phyloP scores from a whole-genome alignment of 768 basidiomycete genomes.

The Podaxis sp. region DNA sequence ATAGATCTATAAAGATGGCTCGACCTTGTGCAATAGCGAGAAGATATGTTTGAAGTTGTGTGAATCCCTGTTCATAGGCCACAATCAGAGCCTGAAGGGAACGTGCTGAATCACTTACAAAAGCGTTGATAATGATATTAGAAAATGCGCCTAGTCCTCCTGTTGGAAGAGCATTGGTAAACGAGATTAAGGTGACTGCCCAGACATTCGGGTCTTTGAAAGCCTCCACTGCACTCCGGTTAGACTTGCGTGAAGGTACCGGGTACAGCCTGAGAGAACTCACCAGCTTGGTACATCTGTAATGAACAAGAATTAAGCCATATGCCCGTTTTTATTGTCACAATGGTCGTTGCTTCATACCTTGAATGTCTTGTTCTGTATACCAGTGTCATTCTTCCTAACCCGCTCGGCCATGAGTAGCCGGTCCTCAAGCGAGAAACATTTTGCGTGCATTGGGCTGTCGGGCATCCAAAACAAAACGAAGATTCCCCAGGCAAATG shows the following conservation, averaged over 20 bases:
- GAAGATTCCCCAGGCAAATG: constrained; percentile 48
- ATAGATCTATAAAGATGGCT: background rate
- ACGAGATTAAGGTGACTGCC: constrained; percentile 45
- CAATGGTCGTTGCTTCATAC: constrained; percentile 12
- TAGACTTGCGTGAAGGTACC: background rate
- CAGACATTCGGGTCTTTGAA: constrained; percentile 46
- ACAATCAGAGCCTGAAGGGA: background rate
- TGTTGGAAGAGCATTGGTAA: constrained; percentile 47
- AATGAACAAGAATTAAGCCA: background rate
- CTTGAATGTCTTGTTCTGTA: constrained; percentile 54
- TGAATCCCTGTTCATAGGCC: constrained; percentile 37
- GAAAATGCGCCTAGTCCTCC: constrained; percentile 51
- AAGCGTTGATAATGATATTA: constrained; percentile 51
- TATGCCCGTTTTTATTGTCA: background rate
- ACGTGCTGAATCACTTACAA: constrained; percentile 26
- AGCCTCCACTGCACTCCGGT: constrained; percentile 36
- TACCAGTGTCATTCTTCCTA: constrained; percentile 50
- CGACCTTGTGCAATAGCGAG: constrained; percentile 46
- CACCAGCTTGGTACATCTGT: constrained; percentile 33
- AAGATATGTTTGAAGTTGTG: constrained; percentile 49
- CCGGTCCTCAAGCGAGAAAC: constrained; percentile 47
- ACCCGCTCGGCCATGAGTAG: constrained; percentile 50
- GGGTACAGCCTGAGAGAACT: constrained; percentile 1
- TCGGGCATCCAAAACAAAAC: constrained; percentile 52
- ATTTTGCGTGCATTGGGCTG: constrained; percentile 46